Evolutionary conservation across 129 eudicot species (phyloP), one percentile per base, ranked within the genome.

Genomic region (Gnaphalium uliginosum): DNA sequence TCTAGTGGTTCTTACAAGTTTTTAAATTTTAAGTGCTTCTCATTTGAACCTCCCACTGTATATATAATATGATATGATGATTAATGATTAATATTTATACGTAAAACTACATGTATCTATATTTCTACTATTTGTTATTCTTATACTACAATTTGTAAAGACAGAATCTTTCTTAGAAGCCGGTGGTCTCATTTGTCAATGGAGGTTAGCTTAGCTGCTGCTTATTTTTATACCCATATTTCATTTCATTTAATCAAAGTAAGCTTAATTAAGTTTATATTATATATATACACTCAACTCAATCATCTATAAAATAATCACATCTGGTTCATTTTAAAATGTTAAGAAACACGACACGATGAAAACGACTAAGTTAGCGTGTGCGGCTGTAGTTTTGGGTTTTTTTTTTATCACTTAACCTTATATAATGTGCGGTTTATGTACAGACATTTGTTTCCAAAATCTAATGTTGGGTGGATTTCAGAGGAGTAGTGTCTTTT

Each of bases 151-250:
- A 73, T 13, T 58, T 33, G 53, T n/a, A 33, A 73, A 75, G 64
- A 50, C 23, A 50, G 57, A 62, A 37, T 71, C 35, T 71, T 65
- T 79, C 25, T 37, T 71, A 25, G 61, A 25, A 72, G 77, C n/a
- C n/a, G n/a, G 19, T 72, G 58, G 78, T 56, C 29, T 67, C 63
- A 46, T 37, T 80, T 73, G 83, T 66, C 75, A 80, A 80, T 66
- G 83, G 75, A 8, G 53, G 83, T 57, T 79, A 79, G 83, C 83
- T 80, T 80, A 73, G 83, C 83, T 66, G 69, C 75, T 57, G 83
- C 70, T 73, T 79, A 73, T 39, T 68, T 72, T 73, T 73, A 79
- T 79, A 66, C 83, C 79, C 75, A 66, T 58, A n/a, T 65, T 54
- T 57, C 19, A 6, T 41, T 5, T 72, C 26, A 54, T 66, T 73